Base-by-base conservation (phyloP, 495 filamentous ascomycete genomes). In the Apiosordaria backusii region DNA sequence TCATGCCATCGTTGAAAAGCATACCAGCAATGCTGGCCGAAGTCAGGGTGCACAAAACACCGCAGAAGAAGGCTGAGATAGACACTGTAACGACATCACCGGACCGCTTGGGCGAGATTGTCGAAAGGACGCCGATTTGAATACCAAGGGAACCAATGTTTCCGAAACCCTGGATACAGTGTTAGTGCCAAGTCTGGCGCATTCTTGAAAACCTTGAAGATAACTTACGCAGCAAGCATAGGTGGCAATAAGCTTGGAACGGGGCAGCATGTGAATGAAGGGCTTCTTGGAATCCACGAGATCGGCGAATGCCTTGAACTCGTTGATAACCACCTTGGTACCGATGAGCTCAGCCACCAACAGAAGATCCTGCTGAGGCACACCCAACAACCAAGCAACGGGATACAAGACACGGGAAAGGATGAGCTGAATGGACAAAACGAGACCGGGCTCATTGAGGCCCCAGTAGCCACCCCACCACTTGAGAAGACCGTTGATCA, bases 391-490 rank as follows among this genome's bases (percentile, higher is more conserved):
- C 85, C 93, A 96, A 4, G 93, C 86, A 62, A 96, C 81, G 0
- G 90, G 90, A 73, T 93, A 96, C 77, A 91, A 90, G 71, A 95
- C 71, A 75, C 96, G 96, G 22, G 91, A 89, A 13, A 96, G 79
- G 66, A 97, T 87, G 25, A 93, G 78, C 72, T 93, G 80, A 60
- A 97, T 77, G 10, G 90, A 93, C 61, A 97, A 78, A 1, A 80
- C 77, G n/a, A n/a, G n/a, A n/a, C n/a, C n/a, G n/a, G n/a, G n/a
- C 27, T 29, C 64, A 67, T 84, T 79, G 72, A 95, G 89, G 76
- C 89, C 89, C 69, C 93, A 80, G 74, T 95, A 97, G 16, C 80
- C 81, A 65, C 93, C 93, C 91, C 92, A 97, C 93, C 93, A 97
- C 29, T 86, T 88, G 52, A 97, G 84, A 4, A 96, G 82, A 19